Base-by-base conservation (phyloP, 176 grass and related monocot genomes). In the Hyparrhenia diplandra region DNA sequence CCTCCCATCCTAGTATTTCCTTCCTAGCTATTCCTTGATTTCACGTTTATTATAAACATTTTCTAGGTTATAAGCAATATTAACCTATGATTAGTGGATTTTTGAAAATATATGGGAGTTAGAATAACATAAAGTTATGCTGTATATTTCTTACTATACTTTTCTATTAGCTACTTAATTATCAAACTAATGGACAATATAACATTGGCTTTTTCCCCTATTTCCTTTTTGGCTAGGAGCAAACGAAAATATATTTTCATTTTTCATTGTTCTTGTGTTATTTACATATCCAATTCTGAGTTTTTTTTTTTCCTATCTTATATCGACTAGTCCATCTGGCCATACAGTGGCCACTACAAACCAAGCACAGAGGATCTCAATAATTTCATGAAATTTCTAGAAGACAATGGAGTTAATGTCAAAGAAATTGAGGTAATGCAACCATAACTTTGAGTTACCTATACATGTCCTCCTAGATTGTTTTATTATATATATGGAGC, bases 281-380 rank as follows among this genome's bases (percentile, higher is more conserved):
- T 70, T 47, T n/a, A 60, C 57, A 39, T 11, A 46, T 21, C 64
- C 28, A 20, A 80, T 29, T 67, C 25, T 88, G 27, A 72, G n/a
- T n/a, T n/a, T n/a, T 84, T n/a, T 16, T 13, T 70, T 18, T 68
- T 42, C 6, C 12, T 11, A 28, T 71, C 13, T 51, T 32, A 35
- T 62, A 13, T 74, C 62, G 34, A 66, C 73, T 70, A 98, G 96
- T 82, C 86, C 51, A 86, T 99, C 18, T 95, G 88, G 90, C 69
- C 90, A 2, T 99, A 99, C 49, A 99, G 96, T 85, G 92, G 96
- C 24, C 96, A 99, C 76, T 99, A 99, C 79, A 92, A 87, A 74
- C 96, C 92, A 30, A 92, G 80, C 11, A 82, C 60, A 59, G 87
- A 93, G 73, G 89, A 99, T 57, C 85, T 95, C 5, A 16, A 17